Evolutionary conservation across 495 filamentous ascomycete genomes (phyloP).

Genomic region (Aspergillus sclerotioniger): DNA sequence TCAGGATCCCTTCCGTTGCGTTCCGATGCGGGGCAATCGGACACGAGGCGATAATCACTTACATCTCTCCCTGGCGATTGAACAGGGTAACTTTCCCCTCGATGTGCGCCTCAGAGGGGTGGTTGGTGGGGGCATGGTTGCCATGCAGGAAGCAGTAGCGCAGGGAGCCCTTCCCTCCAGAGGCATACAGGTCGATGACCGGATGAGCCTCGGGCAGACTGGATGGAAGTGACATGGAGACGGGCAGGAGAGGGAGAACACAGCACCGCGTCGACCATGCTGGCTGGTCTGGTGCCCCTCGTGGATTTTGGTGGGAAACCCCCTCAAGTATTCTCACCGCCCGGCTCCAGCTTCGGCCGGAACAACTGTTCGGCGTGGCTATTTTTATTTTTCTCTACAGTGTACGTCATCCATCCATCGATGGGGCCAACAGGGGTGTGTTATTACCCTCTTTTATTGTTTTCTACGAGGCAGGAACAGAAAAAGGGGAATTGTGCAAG

Average conservation of each 20-base stretch:
- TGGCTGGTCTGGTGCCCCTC: not conserved
- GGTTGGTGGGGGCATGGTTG: not conserved
- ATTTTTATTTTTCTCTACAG: too few species aligned
- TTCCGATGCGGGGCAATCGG: not conserved
- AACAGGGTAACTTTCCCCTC: constrained; percentile 4
- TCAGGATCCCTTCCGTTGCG: not conserved
- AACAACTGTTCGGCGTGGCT: too few species aligned
- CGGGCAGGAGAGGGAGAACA: too few species aligned
- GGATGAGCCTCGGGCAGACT: not conserved
- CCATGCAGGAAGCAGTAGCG: constrained; percentile 11
- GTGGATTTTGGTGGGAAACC: too few species aligned
- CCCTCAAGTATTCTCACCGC: too few species aligned
- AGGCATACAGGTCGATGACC: not conserved
- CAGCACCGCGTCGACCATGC: too few species aligned
- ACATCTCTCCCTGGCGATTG: constrained; percentile 1
- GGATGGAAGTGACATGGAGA: not conserved
- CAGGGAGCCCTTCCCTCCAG: constrained; percentile 2
- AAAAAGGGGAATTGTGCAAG: too few species aligned
- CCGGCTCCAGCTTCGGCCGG: too few species aligned
- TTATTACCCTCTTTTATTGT: too few species aligned
- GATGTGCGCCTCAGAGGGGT: not conserved
- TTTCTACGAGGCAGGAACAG: too few species aligned
- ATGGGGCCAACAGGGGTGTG: too few species aligned
- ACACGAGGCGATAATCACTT: not conserved
- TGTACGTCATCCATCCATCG: too few species aligned